phyloP scores from a whole-genome alignment of 1,284 basidiomycete genomes.

The Sparassis latifolia region DNA sequence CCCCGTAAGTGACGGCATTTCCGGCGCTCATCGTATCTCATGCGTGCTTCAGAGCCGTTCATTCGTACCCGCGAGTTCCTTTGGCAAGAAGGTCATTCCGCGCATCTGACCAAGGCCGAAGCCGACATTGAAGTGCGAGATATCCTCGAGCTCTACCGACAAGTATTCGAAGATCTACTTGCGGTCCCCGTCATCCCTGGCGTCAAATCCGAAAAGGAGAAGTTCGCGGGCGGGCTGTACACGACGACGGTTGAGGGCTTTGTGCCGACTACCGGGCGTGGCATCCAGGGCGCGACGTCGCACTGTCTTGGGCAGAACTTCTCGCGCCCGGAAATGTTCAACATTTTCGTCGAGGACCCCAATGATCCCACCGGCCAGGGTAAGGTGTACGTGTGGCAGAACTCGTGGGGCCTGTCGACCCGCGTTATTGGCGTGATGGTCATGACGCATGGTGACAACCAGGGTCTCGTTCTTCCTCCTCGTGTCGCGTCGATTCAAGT shows the following conservation, averaged over 20 bases:
- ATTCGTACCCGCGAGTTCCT: slow-evolving; percentile 98
- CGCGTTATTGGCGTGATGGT: slow-evolving; percentile 98
- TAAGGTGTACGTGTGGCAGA: slow-evolving; percentile 92
- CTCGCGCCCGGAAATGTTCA: slow-evolving; percentile 93
- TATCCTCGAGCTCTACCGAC: slow-evolving; percentile 94
- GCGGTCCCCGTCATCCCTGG: slow-evolving; percentile 97
- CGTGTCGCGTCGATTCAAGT: slow-evolving; percentile 92
- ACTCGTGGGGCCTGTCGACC: slow-evolving; percentile 98
- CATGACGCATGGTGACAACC: slow-evolving; percentile 98
- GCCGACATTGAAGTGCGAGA: slow-evolving; percentile 89
- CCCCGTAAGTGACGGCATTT: slow-evolving; percentile 52
- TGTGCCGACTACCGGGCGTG: slow-evolving; percentile 94
- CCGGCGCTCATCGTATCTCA: background rate
- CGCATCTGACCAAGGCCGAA: slow-evolving; percentile 83
- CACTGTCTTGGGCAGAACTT: slow-evolving; percentile 99
- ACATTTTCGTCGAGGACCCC: slow-evolving; percentile 95
- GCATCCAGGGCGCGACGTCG: slow-evolving; percentile 97
- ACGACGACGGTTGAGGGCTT: slow-evolving; percentile 99
- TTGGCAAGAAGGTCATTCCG: slow-evolving; percentile 99
- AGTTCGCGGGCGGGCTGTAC: slow-evolving; percentile 97
- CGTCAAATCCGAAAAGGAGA: slow-evolving; percentile 98
- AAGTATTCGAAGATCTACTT: slow-evolving; percentile 95
- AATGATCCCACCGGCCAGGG: slow-evolving; percentile 60
- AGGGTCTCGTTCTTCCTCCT: slow-evolving; percentile 93
- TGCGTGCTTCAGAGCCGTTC: slow-evolving; percentile 73